A percentile compares a stretch with the other conserved stretches of the same genome.
Evolutionary conservation across 495 filamentous ascomycete genomes (phyloP).

Genomic region (Talaromyces nanjingensis): DNA sequence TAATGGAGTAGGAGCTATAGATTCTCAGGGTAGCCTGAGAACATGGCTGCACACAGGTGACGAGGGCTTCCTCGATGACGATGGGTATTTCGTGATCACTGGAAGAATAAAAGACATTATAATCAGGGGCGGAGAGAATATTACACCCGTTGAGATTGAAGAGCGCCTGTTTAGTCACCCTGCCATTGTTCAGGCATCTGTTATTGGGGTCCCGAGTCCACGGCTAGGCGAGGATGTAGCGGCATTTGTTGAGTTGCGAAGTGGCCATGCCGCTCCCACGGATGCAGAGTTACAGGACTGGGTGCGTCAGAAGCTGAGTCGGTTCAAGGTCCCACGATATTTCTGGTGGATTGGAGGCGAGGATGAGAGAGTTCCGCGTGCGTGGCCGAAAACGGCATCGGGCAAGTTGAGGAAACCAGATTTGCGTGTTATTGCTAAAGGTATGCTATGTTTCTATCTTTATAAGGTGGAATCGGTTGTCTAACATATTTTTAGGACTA

Average conservation of each 20-base stretch:
- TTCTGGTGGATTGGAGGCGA: neutral
- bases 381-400: neutral
- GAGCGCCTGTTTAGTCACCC: slow-evolving; percentile 16
- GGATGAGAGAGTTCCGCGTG: neutral
- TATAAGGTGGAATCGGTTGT: neutral
- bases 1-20: slow-evolving; percentile 1
- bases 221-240: neutral
- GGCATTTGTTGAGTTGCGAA: neutral
- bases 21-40: neutral
- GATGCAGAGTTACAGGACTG: neutral
- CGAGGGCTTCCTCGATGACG: slow-evolving; percentile 15
- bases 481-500: neutral
- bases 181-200: slow-evolving; percentile 13
- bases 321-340: neutral
- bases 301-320: neutral
- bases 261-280: neutral
- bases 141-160: slow-evolving; percentile 22
- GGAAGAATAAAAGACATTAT: slow-evolving; percentile 81
- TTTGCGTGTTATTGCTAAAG: neutral
- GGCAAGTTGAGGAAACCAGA: neutral
- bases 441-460: neutral
- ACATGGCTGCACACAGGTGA: slow-evolving; percentile 24
- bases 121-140: slow-evolving; percentile 48
- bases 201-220: slow-evolving; percentile 14
- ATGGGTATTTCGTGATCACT: slow-evolving; percentile 53